Percentiles rank a stretch among this genome's conserved stretches.
These are phyloP conservation scores for Tagetes patula DNA, from an alignment of 129 eudicot species.

Conservation along the genomic window DNA sequence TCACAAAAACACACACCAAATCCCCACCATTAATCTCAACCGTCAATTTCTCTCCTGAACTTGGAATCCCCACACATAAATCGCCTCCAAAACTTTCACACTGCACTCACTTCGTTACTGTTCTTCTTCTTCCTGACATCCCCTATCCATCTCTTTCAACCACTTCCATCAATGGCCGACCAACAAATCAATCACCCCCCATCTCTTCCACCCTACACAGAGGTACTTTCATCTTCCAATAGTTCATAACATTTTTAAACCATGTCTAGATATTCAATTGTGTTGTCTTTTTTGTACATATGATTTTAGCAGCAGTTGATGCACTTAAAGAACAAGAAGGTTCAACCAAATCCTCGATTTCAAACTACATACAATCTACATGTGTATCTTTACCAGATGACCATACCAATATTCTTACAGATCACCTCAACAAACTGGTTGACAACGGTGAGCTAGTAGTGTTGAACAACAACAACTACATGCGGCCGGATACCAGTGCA, in stretches of 20 bases:
- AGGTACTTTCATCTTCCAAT: conserved; percentile 32
- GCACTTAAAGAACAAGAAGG: conserved; percentile 51
- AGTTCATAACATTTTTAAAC: neutral
- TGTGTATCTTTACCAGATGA: conserved; percentile 56
- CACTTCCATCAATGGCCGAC: conserved; percentile 44
- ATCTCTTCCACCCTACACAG: conserved; percentile 50
- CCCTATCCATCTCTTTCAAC: conserved; percentile 12
- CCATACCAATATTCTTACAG: conserved; percentile 39
- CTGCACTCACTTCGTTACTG: conserved; percentile 39
- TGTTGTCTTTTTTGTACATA: conserved; percentile 35
- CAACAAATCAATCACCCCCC: conserved; percentile 41
- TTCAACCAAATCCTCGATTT: conserved; percentile 54
- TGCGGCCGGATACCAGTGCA: conserved; percentile 36
- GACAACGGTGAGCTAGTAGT: conserved; percentile 55
- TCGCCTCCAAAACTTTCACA: conserved; percentile 31
- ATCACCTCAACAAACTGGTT: conserved; percentile 46
- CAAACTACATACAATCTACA: conserved; percentile 54
- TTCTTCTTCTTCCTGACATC: conserved; percentile 35
- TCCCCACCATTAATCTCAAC: conserved; percentile 30
- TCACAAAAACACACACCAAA: neutral
- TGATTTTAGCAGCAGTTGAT: conserved; percentile 70
- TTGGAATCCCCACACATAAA: conserved; percentile 22
- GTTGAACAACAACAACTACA: conserved; percentile 60
- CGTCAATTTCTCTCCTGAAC: neutral
- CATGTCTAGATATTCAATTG: neutral